These are phyloP conservation scores for Melampsora medusae DNA, from an alignment of 1,284 basidiomycete species.

Conservation along the genomic window DNA sequence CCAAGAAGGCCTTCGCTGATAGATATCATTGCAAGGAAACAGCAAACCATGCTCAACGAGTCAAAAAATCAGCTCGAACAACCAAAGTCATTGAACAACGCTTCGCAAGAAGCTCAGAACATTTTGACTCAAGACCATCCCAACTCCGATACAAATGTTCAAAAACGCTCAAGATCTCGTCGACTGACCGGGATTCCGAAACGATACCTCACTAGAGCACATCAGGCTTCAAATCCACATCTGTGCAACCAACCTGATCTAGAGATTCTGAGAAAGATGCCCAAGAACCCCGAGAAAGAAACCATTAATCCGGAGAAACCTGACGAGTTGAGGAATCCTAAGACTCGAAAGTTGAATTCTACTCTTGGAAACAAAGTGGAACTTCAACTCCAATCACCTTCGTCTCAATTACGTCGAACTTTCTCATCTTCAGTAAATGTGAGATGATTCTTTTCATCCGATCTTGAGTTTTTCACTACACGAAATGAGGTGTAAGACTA, in stretches of 20 bases:
- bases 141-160: too few relatives aligned
- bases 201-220: slow-evolving; percentile 1
- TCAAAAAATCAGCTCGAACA: too few relatives aligned
- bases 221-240: not conserved
- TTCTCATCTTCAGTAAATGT: not conserved
- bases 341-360: not conserved
- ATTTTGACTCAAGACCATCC: too few relatives aligned
- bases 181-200: not conserved
- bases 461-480: not conserved
- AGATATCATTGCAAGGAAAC: too few relatives aligned
- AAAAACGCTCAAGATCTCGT: too few relatives aligned
- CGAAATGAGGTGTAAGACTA: not conserved
- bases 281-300: not conserved
- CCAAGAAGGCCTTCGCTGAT: too few relatives aligned
- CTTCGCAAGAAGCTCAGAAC: too few relatives aligned
- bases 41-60: too few relatives aligned
- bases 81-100: too few relatives aligned
- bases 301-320: not conserved
- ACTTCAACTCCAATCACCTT: not conserved
- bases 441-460: not conserved
- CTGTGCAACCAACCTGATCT: not conserved
- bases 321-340: not conserved
- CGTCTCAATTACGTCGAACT: not conserved
- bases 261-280: too few relatives aligned
- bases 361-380: not conserved